phyloP scores from a whole-genome alignment of 495 filamentous ascomycete species.

The Chaetomium tenue region DNA sequence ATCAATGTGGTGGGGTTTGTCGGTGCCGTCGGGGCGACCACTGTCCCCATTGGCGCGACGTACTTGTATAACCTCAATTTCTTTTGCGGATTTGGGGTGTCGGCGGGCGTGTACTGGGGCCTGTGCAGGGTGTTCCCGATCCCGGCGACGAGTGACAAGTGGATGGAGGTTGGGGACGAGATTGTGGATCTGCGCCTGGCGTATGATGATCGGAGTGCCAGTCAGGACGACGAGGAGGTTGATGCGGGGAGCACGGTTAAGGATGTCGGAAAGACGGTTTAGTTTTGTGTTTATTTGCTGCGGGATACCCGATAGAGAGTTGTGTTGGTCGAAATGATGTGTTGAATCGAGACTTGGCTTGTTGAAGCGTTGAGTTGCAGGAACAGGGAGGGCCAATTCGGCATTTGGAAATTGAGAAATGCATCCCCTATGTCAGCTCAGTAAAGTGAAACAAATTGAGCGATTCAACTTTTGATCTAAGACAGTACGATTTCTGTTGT shows the following conservation, averaged over 20 bases:
- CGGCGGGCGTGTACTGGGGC: constrained; percentile 62
- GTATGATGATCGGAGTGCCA: constrained; percentile 39
- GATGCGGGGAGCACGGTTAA: constrained; percentile 9
- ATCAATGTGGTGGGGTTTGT: constrained; percentile 93
- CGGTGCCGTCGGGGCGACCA: constrained; percentile 65
- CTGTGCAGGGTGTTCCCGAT: constrained; percentile 70
- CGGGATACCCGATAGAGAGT: not conserved
- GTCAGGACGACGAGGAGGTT: constrained; percentile 18
- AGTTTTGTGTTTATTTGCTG: too few relatives aligned
- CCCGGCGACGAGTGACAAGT: constrained; percentile 67
- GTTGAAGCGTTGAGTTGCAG: too few relatives aligned
- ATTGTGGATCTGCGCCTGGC: constrained; percentile 52
- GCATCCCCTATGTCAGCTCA: too few relatives aligned
- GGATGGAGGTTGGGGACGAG: constrained; percentile 79
- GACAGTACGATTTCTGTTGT: too few relatives aligned
- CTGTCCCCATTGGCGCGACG: constrained; percentile 69
- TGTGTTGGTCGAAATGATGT: too few relatives aligned
- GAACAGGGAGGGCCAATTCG: too few relatives aligned
- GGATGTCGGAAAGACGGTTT: constrained; percentile 25
- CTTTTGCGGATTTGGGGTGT: constrained; percentile 78
- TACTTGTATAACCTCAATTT: constrained; percentile 92
- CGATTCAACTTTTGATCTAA: too few relatives aligned
- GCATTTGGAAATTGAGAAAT: too few relatives aligned
- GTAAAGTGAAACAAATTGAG: too few relatives aligned
- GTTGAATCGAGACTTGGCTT: too few relatives aligned